Conservation (phyloP, 106 monocot species). For the Dendrobium huoshanense region DNA sequence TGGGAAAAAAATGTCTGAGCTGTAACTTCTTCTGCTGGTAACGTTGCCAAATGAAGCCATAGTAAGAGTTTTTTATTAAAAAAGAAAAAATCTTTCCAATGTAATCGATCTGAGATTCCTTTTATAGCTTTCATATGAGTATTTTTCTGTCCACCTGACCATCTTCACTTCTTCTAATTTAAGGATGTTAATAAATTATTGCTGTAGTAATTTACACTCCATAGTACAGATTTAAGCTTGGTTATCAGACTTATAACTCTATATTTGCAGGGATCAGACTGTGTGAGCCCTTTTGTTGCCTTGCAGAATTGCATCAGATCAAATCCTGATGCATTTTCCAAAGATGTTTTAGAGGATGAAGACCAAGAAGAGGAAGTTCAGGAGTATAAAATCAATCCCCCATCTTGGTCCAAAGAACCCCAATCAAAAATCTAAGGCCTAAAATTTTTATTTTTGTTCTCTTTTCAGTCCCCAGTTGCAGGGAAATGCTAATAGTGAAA, state of each 20-base stretch:
- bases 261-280: slow-evolving; percentile 76
- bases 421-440: slow-evolving; percentile 2
- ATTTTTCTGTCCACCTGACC: not conserved
- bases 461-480: too few species aligned
- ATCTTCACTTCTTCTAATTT: not conserved
- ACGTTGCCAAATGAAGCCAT: too few species aligned
- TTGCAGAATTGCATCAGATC: slow-evolving; percentile 88
- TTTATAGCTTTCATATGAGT: too few species aligned
- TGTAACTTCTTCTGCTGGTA: too few species aligned
- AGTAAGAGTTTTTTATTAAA: too few species aligned
- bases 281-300: slow-evolving; percentile 79
- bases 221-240: too few species aligned
- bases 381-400: slow-evolving; percentile 37
- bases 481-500: too few species aligned
- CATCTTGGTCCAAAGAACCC: slow-evolving; percentile 53
- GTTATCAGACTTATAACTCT: too few species aligned
- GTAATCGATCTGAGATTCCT: too few species aligned
- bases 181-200: not conserved
- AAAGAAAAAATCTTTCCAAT: too few species aligned
- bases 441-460: too few species aligned
- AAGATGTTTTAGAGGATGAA: slow-evolving; percentile 65
- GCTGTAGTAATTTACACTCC: not conserved
- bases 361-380: slow-evolving; percentile 15
- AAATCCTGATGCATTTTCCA: slow-evolving; percentile 83
- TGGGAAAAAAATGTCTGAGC: too few species aligned